Base-by-base conservation (phyloP, 1,284 basidiomycete genomes). In the Trichosporon coremiiforme region DNA sequence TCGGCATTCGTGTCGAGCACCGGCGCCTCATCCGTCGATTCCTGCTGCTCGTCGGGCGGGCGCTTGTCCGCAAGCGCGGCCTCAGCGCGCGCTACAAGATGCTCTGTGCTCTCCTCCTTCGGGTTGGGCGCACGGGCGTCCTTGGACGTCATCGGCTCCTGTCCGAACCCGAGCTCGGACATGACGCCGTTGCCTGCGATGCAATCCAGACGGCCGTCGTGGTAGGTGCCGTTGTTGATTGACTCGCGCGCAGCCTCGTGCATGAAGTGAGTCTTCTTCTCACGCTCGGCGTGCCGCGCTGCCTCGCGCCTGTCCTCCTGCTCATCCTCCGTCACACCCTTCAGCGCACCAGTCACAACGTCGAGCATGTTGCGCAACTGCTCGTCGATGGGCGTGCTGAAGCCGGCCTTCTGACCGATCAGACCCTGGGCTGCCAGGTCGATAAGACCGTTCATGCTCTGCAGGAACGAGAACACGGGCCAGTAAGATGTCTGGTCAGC, bases 361-460 rank as follows among this genome's bases (percentile, higher is more conserved):
- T 90, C 89, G n/a, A 99, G 87, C 50, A 98, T 89, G 76, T 91
- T 88, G 74, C 91, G 91, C 47, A 98, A 85, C 81, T 98, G 94
- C 53, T 93, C 90, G 41, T 90, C 87, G n/a, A 94, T 86, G 0
- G 94, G 90, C 10, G 88, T 90, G 64, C 90, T 91, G 74, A 98
- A 87, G 15, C 96, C 95, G 36, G 93, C 95, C 85, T 98, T 98
- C 79, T 96, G 94, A 0, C 96, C 96, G 75, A 98, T 98, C 25
- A 99, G 80, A 7, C 95, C 95, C 45, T 95, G 89, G 68, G 91
- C 91, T 0, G 93, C 95, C n/a, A 99, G 86, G 79, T 99, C 96
- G 71, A 98, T 89, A 69, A 98, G 84, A 72, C 89, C 91, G 80
- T 90, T 94, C 77, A 96, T 82, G 0, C 91, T 93, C 77, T 91